Evolutionary conservation across 1,139 yeast species (phyloP).

Genomic region (Pichia cactophila): DNA sequence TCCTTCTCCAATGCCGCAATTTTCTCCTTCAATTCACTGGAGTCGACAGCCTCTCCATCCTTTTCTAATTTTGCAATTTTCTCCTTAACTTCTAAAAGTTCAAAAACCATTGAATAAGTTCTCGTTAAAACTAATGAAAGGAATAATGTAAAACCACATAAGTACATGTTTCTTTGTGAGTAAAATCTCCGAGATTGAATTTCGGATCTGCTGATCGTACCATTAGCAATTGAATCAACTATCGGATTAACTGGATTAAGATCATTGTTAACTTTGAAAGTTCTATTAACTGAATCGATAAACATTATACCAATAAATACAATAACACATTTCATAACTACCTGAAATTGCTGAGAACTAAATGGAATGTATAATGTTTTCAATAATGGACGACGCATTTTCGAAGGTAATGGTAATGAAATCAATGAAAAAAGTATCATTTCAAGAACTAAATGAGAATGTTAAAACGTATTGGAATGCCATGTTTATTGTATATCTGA

Average conservation of each 20-base stretch:
- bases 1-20: conserved; percentile 57
- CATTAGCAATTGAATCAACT: conserved; percentile 10
- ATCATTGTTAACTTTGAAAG: conserved; percentile 63
- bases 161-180: conserved; percentile 93
- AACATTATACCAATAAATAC: conserved; percentile 81
- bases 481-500: conserved; percentile 12
- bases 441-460: conserved; percentile 70
- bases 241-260: conserved; percentile 30
- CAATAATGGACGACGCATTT: conserved; percentile 61
- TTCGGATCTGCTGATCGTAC: conserved; percentile 58
- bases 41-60: conserved; percentile 15
- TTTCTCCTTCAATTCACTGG: conserved; percentile 37
- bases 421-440: conserved; percentile 74
- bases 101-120: conserved; percentile 78
- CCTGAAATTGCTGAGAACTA: conserved; percentile 61
- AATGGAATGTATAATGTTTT: conserved; percentile 61
- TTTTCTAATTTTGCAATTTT: conserved; percentile 35
- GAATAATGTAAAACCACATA: conserved; percentile 92
- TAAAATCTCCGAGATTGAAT: conserved; percentile 86
- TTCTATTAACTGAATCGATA: conserved; percentile 82
- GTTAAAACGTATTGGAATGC: conserved; percentile 32
- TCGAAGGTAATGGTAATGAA: conserved; percentile 80
- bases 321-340: conserved; percentile 73
- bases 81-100: conserved; percentile 54
- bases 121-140: conserved; percentile 78